phyloP scores from a whole-genome alignment of 306 rosid species.

The Cicer chorassanicum region DNA sequence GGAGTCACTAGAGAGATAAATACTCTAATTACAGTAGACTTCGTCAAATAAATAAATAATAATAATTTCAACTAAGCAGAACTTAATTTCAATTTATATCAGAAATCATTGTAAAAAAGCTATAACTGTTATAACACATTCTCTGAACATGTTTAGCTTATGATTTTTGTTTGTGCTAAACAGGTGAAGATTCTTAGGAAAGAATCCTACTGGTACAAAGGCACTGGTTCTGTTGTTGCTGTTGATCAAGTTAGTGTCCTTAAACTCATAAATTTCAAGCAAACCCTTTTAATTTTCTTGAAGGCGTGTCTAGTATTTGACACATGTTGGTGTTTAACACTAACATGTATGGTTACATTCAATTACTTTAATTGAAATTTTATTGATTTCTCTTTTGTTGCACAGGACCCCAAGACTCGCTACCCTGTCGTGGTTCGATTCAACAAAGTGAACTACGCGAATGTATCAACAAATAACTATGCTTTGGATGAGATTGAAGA shows the following conservation, averaged over 20 bases:
- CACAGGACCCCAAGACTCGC: constrained; percentile 78
- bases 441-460: constrained; percentile 85
- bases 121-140: no score
- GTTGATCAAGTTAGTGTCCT: constrained; percentile 74
- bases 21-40: no score
- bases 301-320: no score
- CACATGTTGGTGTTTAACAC: no score
- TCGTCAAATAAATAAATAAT: no score
- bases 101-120: no score
- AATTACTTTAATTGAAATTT: no score
- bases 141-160: not conserved
- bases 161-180: constrained; percentile 22
- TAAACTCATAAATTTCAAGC: not conserved
- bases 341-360: no score
- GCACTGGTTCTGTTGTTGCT: constrained; percentile 76
- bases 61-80: no score
- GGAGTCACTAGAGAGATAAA: no score
- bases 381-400: constrained; percentile 22
- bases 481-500: constrained; percentile 87
- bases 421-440: constrained; percentile 91
- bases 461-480: constrained; percentile 87
- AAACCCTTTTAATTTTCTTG: not conserved
- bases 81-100: no score
- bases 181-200: constrained; percentile 88
- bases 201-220: constrained; percentile 90